Percentiles rank a stretch among this genome's conserved stretches.
These are phyloP conservation scores for Hanseniaspora meyeri DNA, from an alignment of 805 yeast species.

Conservation along the genomic window DNA sequence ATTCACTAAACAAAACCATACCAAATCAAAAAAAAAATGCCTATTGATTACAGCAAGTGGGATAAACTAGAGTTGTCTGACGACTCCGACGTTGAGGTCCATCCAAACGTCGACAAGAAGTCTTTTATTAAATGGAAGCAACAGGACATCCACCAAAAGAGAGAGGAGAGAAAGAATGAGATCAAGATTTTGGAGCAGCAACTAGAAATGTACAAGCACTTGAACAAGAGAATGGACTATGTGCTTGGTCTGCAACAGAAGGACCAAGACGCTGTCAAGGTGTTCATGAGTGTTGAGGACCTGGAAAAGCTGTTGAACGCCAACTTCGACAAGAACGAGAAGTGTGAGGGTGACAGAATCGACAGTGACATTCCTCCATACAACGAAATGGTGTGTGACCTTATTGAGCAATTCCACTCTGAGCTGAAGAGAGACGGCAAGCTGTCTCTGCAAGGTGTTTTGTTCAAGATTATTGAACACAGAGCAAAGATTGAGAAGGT, in stretches of 20 bases:
- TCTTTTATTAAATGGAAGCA: slow-evolving; percentile 95
- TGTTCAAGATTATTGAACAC: slow-evolving; percentile 40
- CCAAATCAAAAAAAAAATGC: slow-evolving; percentile 33
- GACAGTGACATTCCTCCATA: slow-evolving; percentile 48
- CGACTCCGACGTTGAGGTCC: slow-evolving; percentile 94
- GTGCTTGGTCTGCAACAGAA: slow-evolving; percentile 37
- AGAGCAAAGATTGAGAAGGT: slow-evolving; percentile 58
- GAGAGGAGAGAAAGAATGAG: slow-evolving; percentile 67
- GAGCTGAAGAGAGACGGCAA: slow-evolving; percentile 41
- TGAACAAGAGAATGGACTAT: slow-evolving; percentile 61
- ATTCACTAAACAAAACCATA: neutral
- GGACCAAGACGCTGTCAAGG: slow-evolving; percentile 26
- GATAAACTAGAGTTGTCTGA: slow-evolving; percentile 91
- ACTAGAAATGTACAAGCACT: slow-evolving; percentile 62
- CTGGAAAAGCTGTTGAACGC: slow-evolving; percentile 35
- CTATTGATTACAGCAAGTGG: slow-evolving; percentile 94
- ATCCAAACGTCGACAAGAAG: slow-evolving; percentile 89
- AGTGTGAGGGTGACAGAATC: slow-evolving; percentile 36
- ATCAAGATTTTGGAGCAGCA: slow-evolving; percentile 66
- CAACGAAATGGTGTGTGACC: slow-evolving; percentile 85
- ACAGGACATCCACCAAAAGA: slow-evolving; percentile 88
- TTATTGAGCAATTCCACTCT: slow-evolving; percentile 60
- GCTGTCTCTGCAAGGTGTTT: slow-evolving; percentile 30
- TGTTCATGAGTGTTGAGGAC: slow-evolving; percentile 13
- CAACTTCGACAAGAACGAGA: slow-evolving; percentile 48